Evolutionary conservation across 169 alveolate genomes (phyloP).

Genomic region (Plasmodium cynomolgi): DNA sequence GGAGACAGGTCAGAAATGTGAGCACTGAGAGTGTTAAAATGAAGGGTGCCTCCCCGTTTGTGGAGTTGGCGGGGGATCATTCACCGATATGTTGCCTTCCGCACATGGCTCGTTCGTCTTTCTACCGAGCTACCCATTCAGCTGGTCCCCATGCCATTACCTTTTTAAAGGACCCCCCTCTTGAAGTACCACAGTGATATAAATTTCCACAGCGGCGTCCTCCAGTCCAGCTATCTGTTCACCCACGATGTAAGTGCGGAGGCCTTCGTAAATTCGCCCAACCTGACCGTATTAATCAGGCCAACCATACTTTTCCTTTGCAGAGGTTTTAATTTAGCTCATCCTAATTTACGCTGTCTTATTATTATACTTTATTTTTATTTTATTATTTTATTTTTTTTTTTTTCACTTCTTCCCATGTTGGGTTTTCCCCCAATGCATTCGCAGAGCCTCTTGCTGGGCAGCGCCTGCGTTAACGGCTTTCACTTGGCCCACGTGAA

Average conservation of each 20-base stretch:
- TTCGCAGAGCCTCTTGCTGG: slow-evolving; percentile 13
- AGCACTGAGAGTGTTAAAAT: not conserved
- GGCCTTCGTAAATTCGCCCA: not conserved
- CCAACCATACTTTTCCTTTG: no score
- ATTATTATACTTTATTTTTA: no score
- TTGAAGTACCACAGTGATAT: slow-evolving; percentile 39
- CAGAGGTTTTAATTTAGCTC: not conserved
- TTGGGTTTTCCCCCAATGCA: not conserved
- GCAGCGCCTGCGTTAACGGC: slow-evolving; percentile 62
- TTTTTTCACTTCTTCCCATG: not conserved
- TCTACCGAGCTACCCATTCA: not conserved
- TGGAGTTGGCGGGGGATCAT: not conserved
- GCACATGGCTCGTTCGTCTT: not conserved
- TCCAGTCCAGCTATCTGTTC: slow-evolving; percentile 51
- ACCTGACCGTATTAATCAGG: not conserved
- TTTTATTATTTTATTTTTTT: not conserved
- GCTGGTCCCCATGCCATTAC: not conserved
- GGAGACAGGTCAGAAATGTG: slow-evolving; percentile 15
- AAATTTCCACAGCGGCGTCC: slow-evolving; percentile 55
- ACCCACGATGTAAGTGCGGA: slow-evolving; percentile 21
- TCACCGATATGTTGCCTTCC: not conserved
- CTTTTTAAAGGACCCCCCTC: slow-evolving; percentile 11
- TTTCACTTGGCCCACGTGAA: slow-evolving; percentile 22
- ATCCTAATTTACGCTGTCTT: not conserved
- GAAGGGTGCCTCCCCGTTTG: not conserved